A percentile compares a stretch with the other conserved stretches of the same genome.
phyloP scores from a whole-genome alignment of 1,284 basidiomycete genomes.

The Phellinidium pouzarii region DNA sequence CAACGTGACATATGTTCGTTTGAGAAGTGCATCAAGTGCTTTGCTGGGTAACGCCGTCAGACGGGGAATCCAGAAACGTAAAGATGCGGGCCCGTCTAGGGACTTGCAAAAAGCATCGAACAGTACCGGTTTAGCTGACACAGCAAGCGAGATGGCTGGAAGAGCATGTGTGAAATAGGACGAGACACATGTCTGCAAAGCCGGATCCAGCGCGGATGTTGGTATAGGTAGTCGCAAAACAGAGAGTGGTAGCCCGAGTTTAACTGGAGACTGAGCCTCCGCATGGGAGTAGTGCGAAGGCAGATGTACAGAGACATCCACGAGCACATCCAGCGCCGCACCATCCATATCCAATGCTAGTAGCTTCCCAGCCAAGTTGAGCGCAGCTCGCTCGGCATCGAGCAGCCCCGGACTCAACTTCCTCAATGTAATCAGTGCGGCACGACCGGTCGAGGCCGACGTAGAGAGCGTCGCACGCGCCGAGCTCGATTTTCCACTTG shows the following conservation, averaged over 20 bases:
- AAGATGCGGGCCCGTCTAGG: slow-evolving; percentile 34
- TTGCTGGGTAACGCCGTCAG: slow-evolving; percentile 41
- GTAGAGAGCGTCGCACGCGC: slow-evolving; percentile 30
- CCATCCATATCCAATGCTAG: slow-evolving; percentile 58
- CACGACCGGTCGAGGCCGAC: slow-evolving; percentile 21
- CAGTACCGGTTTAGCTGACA: slow-evolving; percentile 22
- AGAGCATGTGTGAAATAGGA: slow-evolving; percentile 51
- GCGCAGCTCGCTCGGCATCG: slow-evolving; percentile 66
- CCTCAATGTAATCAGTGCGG: slow-evolving; percentile 41
- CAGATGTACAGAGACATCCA: slow-evolving; percentile 41
- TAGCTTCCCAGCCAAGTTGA: slow-evolving; percentile 57
- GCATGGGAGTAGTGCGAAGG: slow-evolving; percentile 24
- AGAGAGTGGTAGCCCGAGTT: slow-evolving; percentile 21
- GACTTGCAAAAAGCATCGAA: slow-evolving; percentile 29
- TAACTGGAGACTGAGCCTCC: not conserved
- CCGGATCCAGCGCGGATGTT: slow-evolving; percentile 30
- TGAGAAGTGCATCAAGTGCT: slow-evolving; percentile 50
- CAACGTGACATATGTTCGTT: slow-evolving; percentile 48
- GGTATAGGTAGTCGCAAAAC: slow-evolving; percentile 44
- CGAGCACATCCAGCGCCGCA: slow-evolving; percentile 37
- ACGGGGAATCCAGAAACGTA: slow-evolving; percentile 47
- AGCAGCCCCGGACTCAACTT: slow-evolving; percentile 39
- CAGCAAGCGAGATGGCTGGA: slow-evolving; percentile 30
- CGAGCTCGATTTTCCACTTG: slow-evolving; percentile 24
- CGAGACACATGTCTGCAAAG: slow-evolving; percentile 47